Percentiles rank a stretch among this genome's conserved stretches.
Evolutionary conservation across 768 basidiomycete genomes (phyloP).

Genomic region (Leccinum imitatum): DNA sequence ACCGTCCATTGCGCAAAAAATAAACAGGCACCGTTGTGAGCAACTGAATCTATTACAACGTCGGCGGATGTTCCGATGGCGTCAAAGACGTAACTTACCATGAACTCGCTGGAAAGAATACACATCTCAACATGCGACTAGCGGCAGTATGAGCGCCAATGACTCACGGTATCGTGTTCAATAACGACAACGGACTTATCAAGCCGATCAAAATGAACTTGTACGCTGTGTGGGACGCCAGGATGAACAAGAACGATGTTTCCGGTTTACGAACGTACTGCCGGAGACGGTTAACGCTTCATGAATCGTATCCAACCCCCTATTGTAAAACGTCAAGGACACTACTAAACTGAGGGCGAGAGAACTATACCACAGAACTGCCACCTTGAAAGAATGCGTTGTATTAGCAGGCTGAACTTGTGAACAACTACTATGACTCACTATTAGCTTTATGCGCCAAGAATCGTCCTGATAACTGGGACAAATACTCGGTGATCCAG

Average conservation of each 20-base stretch:
- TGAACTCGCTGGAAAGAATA: conserved; percentile 1
- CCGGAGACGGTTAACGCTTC: conserved; percentile 12
- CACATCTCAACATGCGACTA: neutral
- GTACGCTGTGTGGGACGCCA: conserved; percentile 1
- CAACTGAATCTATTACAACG: conserved; percentile 3
- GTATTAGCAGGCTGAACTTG: neutral
- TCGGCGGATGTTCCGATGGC: neutral
- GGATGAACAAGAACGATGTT: neutral
- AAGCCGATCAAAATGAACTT: conserved; percentile 9
- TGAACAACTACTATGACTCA: conserved; percentile 2
- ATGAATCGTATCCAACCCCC: conserved; percentile 12
- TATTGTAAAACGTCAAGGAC: neutral
- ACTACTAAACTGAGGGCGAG: neutral
- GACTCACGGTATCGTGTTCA: conserved; percentile 4
- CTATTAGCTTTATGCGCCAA: conserved; percentile 5
- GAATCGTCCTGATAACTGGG: conserved; percentile 11
- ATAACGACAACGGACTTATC: neutral
- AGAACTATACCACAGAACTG: conserved; percentile 5
- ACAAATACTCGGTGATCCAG: neutral
- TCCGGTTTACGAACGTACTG: conserved; percentile 1
- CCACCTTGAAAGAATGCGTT: conserved; percentile 3
- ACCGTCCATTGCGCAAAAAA: neutral
- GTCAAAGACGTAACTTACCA: conserved; percentile 3
- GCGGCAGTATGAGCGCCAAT: neutral
- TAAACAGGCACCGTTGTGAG: conserved; percentile 1